Percentiles rank a stretch among this genome's conserved stretches.
These are phyloP conservation scores for Dimargaris cristalligena DNA, from an alignment of 192 early-diverging fungal genomes.

Conservation along the genomic window DNA sequence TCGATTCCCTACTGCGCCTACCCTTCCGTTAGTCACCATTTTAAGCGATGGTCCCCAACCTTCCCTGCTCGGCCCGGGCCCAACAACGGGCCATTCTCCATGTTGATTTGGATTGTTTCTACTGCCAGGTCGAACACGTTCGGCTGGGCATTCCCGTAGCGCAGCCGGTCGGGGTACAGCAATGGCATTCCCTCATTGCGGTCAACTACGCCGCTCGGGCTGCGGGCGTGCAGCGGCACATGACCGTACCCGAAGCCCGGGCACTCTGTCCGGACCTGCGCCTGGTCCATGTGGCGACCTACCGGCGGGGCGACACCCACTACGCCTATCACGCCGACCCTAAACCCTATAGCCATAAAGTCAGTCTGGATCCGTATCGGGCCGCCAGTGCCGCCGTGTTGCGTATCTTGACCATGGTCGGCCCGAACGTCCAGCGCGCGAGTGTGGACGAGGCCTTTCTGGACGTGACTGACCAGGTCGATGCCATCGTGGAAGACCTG, in stretches of 20 bases:
- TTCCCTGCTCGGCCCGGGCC: neutral
- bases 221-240: slow-evolving; percentile 54
- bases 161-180: slow-evolving; percentile 69
- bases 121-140: slow-evolving; percentile 37
- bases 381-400: slow-evolving; percentile 56
- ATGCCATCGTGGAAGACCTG: slow-evolving; percentile 29
- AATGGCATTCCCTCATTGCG: slow-evolving; percentile 77
- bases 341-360: slow-evolving; percentile 67
- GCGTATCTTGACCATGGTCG: slow-evolving; percentile 37
- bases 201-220: slow-evolving; percentile 78
- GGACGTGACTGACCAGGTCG: slow-evolving; percentile 60
- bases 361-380: slow-evolving; percentile 68
- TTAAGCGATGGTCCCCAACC: too few species aligned
- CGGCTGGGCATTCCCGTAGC: slow-evolving; percentile 46
- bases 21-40: too few species aligned
- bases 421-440: slow-evolving; percentile 45
- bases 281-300: slow-evolving; percentile 74
- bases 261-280: slow-evolving; percentile 24
- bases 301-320: slow-evolving; percentile 40
- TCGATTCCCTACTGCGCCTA: too few species aligned
- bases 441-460: slow-evolving; percentile 80
- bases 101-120: slow-evolving; percentile 2
- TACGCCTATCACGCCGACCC: slow-evolving; percentile 51
- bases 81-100: neutral
- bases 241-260: slow-evolving; percentile 29